These are phyloP conservation scores for Eleusine coracana DNA, from an alignment of 176 grass and related monocot genomes.

Conservation along the genomic window DNA sequence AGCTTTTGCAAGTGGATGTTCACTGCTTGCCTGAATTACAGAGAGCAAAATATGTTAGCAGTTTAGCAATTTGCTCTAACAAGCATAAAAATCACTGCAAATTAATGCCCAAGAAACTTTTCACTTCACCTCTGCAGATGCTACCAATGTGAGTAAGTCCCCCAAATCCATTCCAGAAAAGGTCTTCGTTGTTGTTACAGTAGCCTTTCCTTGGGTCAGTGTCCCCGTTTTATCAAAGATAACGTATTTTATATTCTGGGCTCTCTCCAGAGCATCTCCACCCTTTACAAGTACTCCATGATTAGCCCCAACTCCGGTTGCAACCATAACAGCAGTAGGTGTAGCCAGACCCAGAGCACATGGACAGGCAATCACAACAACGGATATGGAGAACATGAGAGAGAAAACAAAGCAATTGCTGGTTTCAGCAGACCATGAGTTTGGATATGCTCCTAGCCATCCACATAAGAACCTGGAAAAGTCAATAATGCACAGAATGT, in stretches of 20 bases:
- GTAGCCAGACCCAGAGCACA: constrained; percentile 92
- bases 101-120: not conserved
- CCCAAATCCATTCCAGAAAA: constrained; percentile 74
- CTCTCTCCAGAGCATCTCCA: constrained; percentile 82
- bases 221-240: constrained; percentile 89
- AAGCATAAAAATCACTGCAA: not conserved
- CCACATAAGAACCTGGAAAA: constrained; percentile 89
- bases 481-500: constrained; percentile 23
- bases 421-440: constrained; percentile 79
- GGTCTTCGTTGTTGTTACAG: constrained; percentile 63
- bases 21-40: constrained; percentile 87
- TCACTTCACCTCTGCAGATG: constrained; percentile 74
- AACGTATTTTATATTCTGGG: constrained; percentile 68
- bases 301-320: constrained; percentile 78
- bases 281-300: constrained; percentile 91
- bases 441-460: constrained; percentile 85
- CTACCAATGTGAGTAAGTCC: constrained; percentile 75
- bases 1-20: constrained; percentile 92
- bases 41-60: constrained; percentile 29
- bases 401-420: constrained; percentile 75
- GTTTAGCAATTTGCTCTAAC: constrained; percentile 2
- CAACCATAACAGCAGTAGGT: constrained; percentile 93
- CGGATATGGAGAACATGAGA: constrained; percentile 87
- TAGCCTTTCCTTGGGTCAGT: constrained; percentile 83
- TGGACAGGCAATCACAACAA: constrained; percentile 88